Base-by-base conservation (phyloP, 306 rosid species). In the Medicago ruthenica region DNA sequence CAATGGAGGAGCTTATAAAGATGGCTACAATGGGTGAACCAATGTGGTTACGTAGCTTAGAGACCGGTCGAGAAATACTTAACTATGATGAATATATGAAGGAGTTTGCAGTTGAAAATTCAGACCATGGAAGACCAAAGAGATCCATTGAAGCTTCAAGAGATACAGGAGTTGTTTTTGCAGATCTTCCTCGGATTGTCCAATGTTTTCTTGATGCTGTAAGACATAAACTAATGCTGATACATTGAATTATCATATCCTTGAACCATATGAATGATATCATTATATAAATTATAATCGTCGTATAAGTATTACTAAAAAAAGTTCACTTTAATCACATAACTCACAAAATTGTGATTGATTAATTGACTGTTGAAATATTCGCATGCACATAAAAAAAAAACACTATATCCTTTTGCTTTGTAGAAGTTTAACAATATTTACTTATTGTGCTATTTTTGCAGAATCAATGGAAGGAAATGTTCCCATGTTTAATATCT, bases 401-500 rank as follows among this genome's bases (percentile, higher is more conserved):
- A 21, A 27, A 27, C 3, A 27, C 31, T 14, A 48, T 42, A 57
- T 67, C 6, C 7, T 41, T 73, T 31, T 64, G 60, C 14, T 31
- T 9, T 54, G 74, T 24, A 15, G 9, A 39, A 40, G 34, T 40
- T 65, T 39, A 71, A 55, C 45, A 44, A 5, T n/a, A 0, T 14
- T 68, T 75, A 2, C 14, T 62, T 75, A 10, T 31, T 74, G 10
- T 75, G 73, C 15, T 4, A 61, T 61, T 58, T 8, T 59, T 61
- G 81, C 79, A 96, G 99, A 92, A 90, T 75, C 96, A 90, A 79
- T 96, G 99, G 99, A 92, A 88, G 90, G 99, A 92, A 58, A 92
- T 96, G 99, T 96, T 96, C 83, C 96, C 99, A 12, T 88, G 88
- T 63, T 88, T 92, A 88, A 83, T 96, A 76, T 85, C 99, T 0